Percentiles rank a stretch among this genome's conserved stretches.
Evolutionary conservation across 352 stramenopile genomes (phyloP).

Genomic region (Pythium periplocum): DNA sequence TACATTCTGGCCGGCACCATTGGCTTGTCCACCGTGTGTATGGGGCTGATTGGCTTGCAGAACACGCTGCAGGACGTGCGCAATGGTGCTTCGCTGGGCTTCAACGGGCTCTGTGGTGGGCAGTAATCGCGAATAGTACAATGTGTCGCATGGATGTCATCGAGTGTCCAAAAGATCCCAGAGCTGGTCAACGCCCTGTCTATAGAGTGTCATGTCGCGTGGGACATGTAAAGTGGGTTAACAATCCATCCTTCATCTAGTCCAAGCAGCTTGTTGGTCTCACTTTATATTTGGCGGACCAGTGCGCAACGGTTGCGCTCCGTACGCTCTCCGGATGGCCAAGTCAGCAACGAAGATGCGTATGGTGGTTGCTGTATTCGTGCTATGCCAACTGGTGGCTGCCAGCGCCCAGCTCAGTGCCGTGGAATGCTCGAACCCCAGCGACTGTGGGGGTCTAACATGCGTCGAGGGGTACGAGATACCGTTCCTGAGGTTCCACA

Average conservation of each 20-base stretch:
- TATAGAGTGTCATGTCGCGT: too few relatives aligned
- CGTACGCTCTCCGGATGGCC: too few relatives aligned
- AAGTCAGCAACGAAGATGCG: too few relatives aligned
- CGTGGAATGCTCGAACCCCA: conserved; percentile 33
- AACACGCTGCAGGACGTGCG: conserved; percentile 51
- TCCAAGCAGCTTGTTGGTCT: too few relatives aligned
- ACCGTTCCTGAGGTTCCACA: conserved; percentile 35
- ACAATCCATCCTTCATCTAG: too few relatives aligned
- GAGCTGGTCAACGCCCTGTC: too few relatives aligned
- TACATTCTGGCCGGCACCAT: conserved; percentile 71
- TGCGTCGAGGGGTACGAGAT: conserved; percentile 41
- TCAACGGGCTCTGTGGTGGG: conserved; percentile 58
- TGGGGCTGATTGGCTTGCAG: conserved; percentile 61
- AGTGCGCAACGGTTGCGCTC: too few relatives aligned
- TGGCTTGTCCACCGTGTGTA: conserved; percentile 58
- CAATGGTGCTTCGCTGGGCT: conserved; percentile 55
- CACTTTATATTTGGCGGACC: too few relatives aligned
- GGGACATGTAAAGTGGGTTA: too few relatives aligned
- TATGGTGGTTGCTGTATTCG: too few relatives aligned
- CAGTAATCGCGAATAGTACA: conserved; percentile 19
- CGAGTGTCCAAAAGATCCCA: too few relatives aligned
- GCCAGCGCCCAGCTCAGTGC: conserved; percentile 36
- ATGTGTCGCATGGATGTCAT: too few relatives aligned
- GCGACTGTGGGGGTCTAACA: conserved; percentile 72
- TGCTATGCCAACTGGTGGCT: conserved; percentile 1